Evolutionary conservation across 176 grass and related monocot species (phyloP).

Genomic region (Eremochloa ophiuroides): DNA sequence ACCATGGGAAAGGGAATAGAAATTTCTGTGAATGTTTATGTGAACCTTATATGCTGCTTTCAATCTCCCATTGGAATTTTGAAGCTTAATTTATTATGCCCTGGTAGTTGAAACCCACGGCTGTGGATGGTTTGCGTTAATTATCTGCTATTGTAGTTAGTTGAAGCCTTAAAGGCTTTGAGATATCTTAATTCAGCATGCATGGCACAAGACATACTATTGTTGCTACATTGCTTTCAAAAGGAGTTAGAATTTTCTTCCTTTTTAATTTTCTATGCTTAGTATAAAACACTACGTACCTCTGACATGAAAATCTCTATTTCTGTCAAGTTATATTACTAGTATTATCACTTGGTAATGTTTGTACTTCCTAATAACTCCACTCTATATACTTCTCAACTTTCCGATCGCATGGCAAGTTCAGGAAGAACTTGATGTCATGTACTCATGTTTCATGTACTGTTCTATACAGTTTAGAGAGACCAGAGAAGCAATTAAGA

Average conservation of each 20-base stretch:
- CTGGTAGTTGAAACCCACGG: background rate
- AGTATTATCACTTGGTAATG: background rate
- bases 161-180: background rate
- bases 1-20: background rate
- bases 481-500: background rate
- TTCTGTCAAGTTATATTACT: background rate
- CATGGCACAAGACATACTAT: background rate
- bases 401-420: constrained; percentile 17
- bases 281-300: background rate
- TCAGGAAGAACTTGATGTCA: background rate
- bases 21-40: background rate
- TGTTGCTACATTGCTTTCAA: background rate
- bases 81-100: background rate
- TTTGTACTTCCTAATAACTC: background rate
- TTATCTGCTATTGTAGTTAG: background rate
- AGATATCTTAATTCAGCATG: background rate
- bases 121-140: background rate
- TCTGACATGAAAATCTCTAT: background rate
- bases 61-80: background rate
- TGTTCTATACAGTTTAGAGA: constrained; percentile 18
- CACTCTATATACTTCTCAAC: background rate
- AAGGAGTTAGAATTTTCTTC: background rate
- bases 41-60: background rate
- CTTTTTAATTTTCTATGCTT: background rate
- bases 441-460: constrained; percentile 14